Evolutionary conservation across 371 early-diverging fungal genomes (phyloP), one percentile per base, ranked within the genome.

Genomic region (Cladochytrium tenue): DNA sequence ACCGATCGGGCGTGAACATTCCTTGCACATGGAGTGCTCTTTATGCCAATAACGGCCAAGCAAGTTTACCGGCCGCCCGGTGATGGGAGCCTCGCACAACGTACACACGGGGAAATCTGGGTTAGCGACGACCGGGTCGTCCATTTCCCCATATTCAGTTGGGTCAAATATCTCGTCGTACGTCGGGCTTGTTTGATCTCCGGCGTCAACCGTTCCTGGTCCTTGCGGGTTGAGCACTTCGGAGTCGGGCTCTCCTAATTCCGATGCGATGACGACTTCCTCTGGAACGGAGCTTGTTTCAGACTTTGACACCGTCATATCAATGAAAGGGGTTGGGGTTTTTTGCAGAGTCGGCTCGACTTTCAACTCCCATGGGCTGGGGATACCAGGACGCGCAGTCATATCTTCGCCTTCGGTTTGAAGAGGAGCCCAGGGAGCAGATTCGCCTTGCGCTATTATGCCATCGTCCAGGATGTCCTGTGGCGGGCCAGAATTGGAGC

Each of bases 1-100:
- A 7, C 70, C 70, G 30, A 71, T 71, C 26, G 71, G 67, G n/a
- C 71, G 26, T 5, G 51, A 7, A 57, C 71, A 71, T 31, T 71
- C 71, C 31, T 58, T 55, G 62, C 71, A 71, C 25, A 53, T 10
- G 23, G 67, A 62, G 60, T 71, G 71, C 20, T 71, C 60, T 20
- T 32, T 17, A 53, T 71, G 71, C 71, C 71, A 71, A 25, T 36
- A 51, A n/a, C 71, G 26, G 5, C 71, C 71, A 7, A 71, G 56
- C 3, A 71, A 51, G 27, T 50, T 32, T 35, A 57, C 28, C 1
- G 71, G 63, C 7, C 51, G 28, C 13, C 51, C 63, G 15, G 3
- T 32, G 13, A 71, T 67, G 17, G 62, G 28, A 32, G 59, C 67
- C 51, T 71, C 67, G 53, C 71, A 71, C 27, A 71, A 63, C 1